Evolutionary conservation across 2,329 filamentous ascomycete species (phyloP).

Genomic region (Phaeosphaeriaceae sp.): DNA sequence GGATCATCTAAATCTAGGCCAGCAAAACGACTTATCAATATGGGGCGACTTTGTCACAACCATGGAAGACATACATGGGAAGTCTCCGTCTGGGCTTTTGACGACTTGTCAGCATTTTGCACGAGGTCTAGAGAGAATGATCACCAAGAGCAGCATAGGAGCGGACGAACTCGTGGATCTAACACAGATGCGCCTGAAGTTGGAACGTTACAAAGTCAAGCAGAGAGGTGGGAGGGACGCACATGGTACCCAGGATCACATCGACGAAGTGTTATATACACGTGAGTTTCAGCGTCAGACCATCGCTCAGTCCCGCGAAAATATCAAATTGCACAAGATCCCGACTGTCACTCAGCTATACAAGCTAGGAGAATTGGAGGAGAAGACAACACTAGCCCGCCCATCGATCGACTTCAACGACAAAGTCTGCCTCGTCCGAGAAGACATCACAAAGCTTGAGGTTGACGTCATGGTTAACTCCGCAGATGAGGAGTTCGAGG

Average conservation of each 20-base stretch:
- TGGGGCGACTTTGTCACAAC: slow-evolving; percentile 38
- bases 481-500: slow-evolving; percentile 33
- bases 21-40: slow-evolving; percentile 13
- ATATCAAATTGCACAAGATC: slow-evolving; percentile 34
- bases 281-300: slow-evolving; percentile 31
- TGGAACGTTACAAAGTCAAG: slow-evolving; percentile 30
- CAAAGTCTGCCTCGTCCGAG: slow-evolving; percentile 36
- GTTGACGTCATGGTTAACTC: slow-evolving; percentile 45
- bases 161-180: neutral
- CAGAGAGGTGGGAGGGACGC: slow-evolving; percentile 17
- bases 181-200: slow-evolving; percentile 19
- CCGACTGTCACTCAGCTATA: slow-evolving; percentile 38
- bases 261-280: slow-evolving; percentile 36
- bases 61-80: slow-evolving; percentile 22
- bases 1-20: slow-evolving; percentile 11
- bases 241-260: slow-evolving; percentile 22
- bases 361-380: slow-evolving; percentile 30
- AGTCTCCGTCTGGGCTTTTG: slow-evolving; percentile 26
- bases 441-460: slow-evolving; percentile 44
- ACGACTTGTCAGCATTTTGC: slow-evolving; percentile 33
- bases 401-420: slow-evolving; percentile 35
- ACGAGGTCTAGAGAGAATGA: slow-evolving; percentile 24
- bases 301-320: slow-evolving; percentile 13
- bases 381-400: slow-evolving; percentile 29
- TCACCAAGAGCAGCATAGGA: slow-evolving; percentile 8